Evolutionary conservation across 1,284 basidiomycete species (phyloP).

Genomic region (Hemileia vastatrix): DNA sequence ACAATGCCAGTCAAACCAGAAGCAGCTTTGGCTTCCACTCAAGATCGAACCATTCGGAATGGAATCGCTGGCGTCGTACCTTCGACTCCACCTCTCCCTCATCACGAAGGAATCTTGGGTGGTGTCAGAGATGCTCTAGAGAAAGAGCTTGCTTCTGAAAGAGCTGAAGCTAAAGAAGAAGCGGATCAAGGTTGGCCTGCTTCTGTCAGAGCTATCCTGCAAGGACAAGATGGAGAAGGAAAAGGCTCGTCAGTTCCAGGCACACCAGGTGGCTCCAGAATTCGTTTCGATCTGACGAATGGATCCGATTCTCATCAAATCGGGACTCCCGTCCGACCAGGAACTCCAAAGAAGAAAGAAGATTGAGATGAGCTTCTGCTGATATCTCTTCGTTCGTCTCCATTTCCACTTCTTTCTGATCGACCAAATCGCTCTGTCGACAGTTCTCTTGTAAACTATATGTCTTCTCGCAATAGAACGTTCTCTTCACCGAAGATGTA

Average conservation of each 20-base stretch:
- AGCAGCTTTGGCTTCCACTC: not conserved
- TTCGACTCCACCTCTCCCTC: not conserved
- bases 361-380: too few species aligned
- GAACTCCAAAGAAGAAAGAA: too few species aligned
- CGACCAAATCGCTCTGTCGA: too few species aligned
- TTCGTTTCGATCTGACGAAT: not conserved
- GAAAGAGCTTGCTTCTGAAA: not conserved
- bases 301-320: too few species aligned
- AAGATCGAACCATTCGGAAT: not conserved
- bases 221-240: not conserved
- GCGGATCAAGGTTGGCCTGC: not conserved
- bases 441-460: too few species aligned
- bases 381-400: too few species aligned
- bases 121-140: not conserved
- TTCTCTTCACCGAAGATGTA: too few species aligned
- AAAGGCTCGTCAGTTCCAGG: not conserved
- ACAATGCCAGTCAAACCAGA: not conserved
- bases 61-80: not conserved
- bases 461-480: too few species aligned
- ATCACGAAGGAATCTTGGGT: not conserved
- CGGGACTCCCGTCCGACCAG: too few species aligned
- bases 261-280: not conserved
- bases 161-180: conserved; percentile 3
- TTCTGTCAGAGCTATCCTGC: not conserved
- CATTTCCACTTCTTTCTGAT: too few species aligned